Percentiles rank a stretch among this genome's conserved stretches.
Conservation (phyloP, 352 stramenopile genomes). For the Phytophthora foliorum region DNA sequence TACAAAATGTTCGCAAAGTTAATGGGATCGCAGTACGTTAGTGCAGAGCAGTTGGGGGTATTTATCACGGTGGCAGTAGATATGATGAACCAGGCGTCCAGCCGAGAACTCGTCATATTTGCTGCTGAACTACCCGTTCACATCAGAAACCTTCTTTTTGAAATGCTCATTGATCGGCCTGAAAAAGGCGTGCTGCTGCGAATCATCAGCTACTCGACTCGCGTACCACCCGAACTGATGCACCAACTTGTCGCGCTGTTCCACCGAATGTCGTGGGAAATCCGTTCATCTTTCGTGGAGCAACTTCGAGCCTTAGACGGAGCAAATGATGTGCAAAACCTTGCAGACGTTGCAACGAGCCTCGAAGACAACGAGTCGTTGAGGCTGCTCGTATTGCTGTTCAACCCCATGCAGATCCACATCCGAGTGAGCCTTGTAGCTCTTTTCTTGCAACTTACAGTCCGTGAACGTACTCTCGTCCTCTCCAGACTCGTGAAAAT, state of each 20-base stretch:
- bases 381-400: constrained; percentile 48
- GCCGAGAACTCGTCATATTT: constrained; percentile 71
- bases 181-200: constrained; percentile 70
- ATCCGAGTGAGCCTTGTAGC: constrained; percentile 48
- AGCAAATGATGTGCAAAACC: constrained; percentile 41
- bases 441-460: constrained; percentile 43
- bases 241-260: constrained; percentile 58
- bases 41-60: constrained; percentile 39
- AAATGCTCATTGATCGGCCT: constrained; percentile 45
- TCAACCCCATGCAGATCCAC: constrained; percentile 50
- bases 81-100: constrained; percentile 81
- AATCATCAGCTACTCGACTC: constrained; percentile 64
- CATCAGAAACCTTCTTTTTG: constrained; percentile 60
- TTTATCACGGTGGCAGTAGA: constrained; percentile 64
- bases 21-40: constrained; percentile 61
- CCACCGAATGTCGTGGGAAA: constrained; percentile 58
- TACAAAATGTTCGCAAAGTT: constrained; percentile 66
- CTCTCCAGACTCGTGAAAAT: constrained; percentile 48
- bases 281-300: constrained; percentile 66
- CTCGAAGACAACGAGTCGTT: constrained; percentile 49
- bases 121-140: constrained; percentile 51
- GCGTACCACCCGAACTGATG: constrained; percentile 48
- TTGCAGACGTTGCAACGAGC: constrained; percentile 44
- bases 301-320: constrained; percentile 65
- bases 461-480: constrained; percentile 32